Evolutionary conservation across 225 moss, liverwort and hornwort genomes (phyloP), one percentile per base, ranked within the genome.

Genomic region (Takakia lepidozioides): DNA sequence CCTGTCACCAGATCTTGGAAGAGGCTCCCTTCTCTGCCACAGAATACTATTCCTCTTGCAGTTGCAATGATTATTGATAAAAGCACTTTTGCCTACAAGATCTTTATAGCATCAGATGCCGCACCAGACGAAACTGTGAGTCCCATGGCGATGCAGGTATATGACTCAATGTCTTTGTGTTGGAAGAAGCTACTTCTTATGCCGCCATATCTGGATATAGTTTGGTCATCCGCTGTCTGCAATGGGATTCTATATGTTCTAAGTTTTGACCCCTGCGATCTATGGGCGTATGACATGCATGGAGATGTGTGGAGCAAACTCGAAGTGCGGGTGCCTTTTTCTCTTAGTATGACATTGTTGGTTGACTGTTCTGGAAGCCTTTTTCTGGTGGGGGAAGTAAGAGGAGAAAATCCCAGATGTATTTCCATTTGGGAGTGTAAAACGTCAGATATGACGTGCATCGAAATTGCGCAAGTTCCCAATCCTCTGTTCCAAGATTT

Each of bases 71-170:
- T 69, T 6, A 65, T 59, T 0, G 56, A 78, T 27, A 55, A 37
- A 2, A 51, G 23, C 29, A 73, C 62, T 7, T 19, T 49, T 40
- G 48, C 43, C 1, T 78, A 78, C 44, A 78, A 78, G 55, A 78
- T 78, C 29, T 78, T 70, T n/a, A 69, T 78, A 24, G 78, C 78
- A 3, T 65, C 65, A 13, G 78, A 78, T 48, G 73, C 73, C 0
- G 62, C 78, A 8, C 73, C 65, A 20, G 78, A 73, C 18, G 61
- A 62, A 1, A 69, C 73, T 25, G 35, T 69, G 43, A 78, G 78
- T 41, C 73, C 78, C 32, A 73, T 78, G 73, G 65, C 65, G 39
- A 78, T 73, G 69, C 68, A 78, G 78, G 73, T 78, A 2, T 78
- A 78, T 17, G 69, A 78, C 21, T 78, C 78, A 25, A 65, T 29